phyloP scores from a whole-genome alignment of 176 grass and related monocot species.

The Cymbopogon citratus region DNA sequence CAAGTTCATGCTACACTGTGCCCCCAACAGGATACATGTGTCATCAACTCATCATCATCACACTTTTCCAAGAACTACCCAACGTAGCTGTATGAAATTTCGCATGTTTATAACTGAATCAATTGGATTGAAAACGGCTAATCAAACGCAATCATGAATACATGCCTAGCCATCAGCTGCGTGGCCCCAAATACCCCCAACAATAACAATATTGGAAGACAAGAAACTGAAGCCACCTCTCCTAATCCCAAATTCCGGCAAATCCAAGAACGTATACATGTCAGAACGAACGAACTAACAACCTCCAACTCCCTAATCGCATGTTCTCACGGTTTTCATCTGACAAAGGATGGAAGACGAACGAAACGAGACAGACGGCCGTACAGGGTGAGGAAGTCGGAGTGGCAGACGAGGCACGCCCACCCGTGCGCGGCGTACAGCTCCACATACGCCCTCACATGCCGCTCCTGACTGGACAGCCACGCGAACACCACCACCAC shows the following conservation, averaged over 20 bases:
- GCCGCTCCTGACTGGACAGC: slow-evolving; percentile 83
- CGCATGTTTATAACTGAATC: neutral
- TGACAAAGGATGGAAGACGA: neutral
- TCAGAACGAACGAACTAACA: neutral
- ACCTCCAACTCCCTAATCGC: neutral
- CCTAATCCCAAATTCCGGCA: neutral
- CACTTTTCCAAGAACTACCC: neutral
- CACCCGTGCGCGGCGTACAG: slow-evolving; percentile 73
- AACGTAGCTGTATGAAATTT: neutral
- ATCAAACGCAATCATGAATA: too few relatives aligned
- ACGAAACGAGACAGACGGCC: neutral
- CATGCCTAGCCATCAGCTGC: neutral
- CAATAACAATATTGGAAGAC: neutral
- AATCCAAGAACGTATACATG: neutral
- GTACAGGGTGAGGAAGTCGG: slow-evolving; percentile 77
- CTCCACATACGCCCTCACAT: slow-evolving; percentile 57
- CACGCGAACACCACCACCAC: slow-evolving; percentile 96
- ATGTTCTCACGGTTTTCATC: neutral
- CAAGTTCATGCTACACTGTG: neutral
- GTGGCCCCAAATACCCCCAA: neutral
- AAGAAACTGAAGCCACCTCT: neutral
- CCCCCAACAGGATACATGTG: neutral
- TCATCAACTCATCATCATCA: too few relatives aligned
- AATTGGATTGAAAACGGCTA: neutral
- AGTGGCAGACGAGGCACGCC: slow-evolving; percentile 87